Evolutionary conservation across 345 rosid genomes (phyloP).

Genomic region (Populus pruinosa): DNA sequence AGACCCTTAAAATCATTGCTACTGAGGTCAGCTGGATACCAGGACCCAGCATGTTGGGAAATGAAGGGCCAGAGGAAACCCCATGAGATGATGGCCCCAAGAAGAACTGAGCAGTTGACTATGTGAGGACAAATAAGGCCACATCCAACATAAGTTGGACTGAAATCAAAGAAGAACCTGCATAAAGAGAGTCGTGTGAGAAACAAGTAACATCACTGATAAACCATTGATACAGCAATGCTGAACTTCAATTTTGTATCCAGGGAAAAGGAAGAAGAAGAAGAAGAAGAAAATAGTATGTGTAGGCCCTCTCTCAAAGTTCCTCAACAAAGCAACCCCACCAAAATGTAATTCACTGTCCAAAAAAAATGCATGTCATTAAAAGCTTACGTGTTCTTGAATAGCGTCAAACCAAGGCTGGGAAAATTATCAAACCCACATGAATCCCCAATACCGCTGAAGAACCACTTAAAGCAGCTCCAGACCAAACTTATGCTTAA

Average conservation of each 20-base stretch:
- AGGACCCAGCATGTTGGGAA: conserved; percentile 69
- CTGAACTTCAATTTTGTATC: neutral
- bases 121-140: conserved; percentile 96
- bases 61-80: conserved; percentile 87
- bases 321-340: neutral
- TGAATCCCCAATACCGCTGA: conserved; percentile 86
- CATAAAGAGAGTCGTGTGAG: conserved; percentile 8
- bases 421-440: conserved; percentile 97
- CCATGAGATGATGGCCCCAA: conserved; percentile 90
- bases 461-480: conserved; percentile 99
- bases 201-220: neutral
- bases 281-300: neutral
- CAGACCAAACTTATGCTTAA: conserved; percentile 78
- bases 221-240: neutral
- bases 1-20: conserved; percentile 90
- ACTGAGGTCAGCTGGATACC: conserved; percentile 82
- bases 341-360: neutral
- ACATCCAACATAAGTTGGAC: conserved; percentile 94
- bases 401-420: conserved; percentile 72
- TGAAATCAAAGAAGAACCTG: conserved; percentile 93
- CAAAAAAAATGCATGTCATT: neutral
- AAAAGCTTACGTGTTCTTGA: conserved; percentile 70
- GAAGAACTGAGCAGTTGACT: conserved; percentile 85
- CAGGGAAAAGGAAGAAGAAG: neutral
- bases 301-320: neutral